These are phyloP conservation scores for Malania oleifera DNA, from an alignment of 164 flowering plant species.

Conservation along the genomic window DNA sequence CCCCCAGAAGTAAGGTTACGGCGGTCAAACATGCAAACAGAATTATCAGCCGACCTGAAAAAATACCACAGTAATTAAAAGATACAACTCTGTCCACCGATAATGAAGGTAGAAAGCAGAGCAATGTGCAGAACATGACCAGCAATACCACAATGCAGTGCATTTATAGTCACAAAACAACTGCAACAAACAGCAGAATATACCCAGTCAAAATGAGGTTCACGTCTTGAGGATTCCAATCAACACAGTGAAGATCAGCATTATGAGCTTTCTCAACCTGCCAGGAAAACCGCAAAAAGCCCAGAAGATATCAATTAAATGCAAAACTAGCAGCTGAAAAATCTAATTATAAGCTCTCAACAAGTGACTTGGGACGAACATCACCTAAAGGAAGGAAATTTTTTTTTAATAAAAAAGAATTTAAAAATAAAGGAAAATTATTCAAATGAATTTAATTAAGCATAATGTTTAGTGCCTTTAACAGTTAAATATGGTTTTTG, in stretches of 20 bases:
- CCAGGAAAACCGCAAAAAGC: neutral
- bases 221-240: constrained; percentile 3
- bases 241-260: constrained; percentile 9
- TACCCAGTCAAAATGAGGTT: constrained; percentile 7
- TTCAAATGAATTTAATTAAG: too few species aligned
- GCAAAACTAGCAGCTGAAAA: neutral
- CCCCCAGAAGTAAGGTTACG: constrained; percentile 4
- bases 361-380: too few species aligned
- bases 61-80: neutral
- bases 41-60: constrained; percentile 1
- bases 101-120: neutral
- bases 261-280: constrained; percentile 8
- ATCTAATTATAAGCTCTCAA: too few species aligned
- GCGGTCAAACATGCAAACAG: constrained; percentile 7
- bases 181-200: neutral
- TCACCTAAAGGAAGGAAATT: too few species aligned
- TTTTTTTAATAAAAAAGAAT: too few species aligned
- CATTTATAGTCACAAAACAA: neutral
- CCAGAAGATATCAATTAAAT: neutral
- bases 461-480: too few species aligned
- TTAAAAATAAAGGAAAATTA: too few species aligned
- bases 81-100: neutral
- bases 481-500: too few species aligned
- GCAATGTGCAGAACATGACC: neutral
- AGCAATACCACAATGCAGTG: neutral